A percentile compares a stretch with the other conserved stretches of the same genome.
phyloP scores from a whole-genome alignment of 192 early-diverging fungal species.

The Coemansia javaensis region DNA sequence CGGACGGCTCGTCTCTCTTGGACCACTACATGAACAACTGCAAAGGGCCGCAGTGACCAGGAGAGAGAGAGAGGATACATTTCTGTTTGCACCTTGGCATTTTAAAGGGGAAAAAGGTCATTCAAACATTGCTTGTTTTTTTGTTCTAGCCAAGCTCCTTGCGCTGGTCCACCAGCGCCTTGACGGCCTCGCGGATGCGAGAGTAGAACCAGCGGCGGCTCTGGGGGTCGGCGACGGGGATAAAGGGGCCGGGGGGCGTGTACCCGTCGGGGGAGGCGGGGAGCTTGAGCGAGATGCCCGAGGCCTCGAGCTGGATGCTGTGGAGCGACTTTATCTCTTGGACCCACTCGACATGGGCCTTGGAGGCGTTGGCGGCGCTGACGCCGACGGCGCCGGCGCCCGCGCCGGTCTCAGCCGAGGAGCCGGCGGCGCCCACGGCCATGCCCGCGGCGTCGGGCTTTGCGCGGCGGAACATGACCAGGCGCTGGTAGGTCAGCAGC shows the following conservation, averaged over 20 bases:
- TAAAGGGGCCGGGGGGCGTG: constrained; percentile 56
- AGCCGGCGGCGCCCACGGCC: constrained; percentile 38
- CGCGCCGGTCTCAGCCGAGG: constrained; percentile 30
- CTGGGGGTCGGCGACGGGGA: constrained; percentile 62
- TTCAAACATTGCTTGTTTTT: too few relatives aligned
- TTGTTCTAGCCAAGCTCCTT: constrained; percentile 36
- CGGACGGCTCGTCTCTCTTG: too few relatives aligned
- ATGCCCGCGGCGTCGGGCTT: constrained; percentile 41
- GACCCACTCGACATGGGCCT: constrained; percentile 78
- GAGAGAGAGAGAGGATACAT: too few relatives aligned
- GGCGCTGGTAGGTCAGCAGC: constrained; percentile 72
- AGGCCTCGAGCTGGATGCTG: constrained; percentile 64
- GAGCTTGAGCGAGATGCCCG: constrained; percentile 69
- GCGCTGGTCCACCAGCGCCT: constrained; percentile 39
- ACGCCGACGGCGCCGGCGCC: constrained; percentile 37
- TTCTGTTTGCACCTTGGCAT: too few relatives aligned
- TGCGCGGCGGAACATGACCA: constrained; percentile 63
- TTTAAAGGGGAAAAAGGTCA: too few relatives aligned
- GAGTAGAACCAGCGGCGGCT: constrained; percentile 65
- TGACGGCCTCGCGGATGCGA: constrained; percentile 66
- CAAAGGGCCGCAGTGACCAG: too few relatives aligned
- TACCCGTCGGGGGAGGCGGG: constrained; percentile 52
- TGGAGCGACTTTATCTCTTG: constrained; percentile 66
- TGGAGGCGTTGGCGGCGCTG: constrained; percentile 55
- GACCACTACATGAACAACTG: too few relatives aligned